Conservation (phyloP, 192 early-diverging fungal genomes). For the Irineochytrium annulatum region DNA sequence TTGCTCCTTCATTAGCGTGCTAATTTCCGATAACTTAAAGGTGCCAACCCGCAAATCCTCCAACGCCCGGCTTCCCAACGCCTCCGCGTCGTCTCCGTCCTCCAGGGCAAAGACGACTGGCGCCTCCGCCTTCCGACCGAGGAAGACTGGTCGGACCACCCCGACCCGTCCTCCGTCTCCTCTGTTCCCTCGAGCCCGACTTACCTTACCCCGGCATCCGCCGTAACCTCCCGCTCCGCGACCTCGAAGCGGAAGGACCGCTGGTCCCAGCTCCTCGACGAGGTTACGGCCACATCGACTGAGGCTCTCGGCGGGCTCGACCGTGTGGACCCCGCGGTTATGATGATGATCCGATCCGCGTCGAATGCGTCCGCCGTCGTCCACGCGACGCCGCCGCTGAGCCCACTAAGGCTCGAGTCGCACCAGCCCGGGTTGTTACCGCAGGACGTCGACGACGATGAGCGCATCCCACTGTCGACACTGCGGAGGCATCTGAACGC, state of each 20-base stretch:
- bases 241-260: not conserved
- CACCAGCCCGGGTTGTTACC: no score
- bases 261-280: constrained; percentile 7
- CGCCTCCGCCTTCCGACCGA: not conserved
- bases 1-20: no score
- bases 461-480: not conserved
- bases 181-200: not conserved
- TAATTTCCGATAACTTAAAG: not conserved
- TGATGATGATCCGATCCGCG: no score
- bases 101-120: constrained; percentile 1
- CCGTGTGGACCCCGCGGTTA: no score
- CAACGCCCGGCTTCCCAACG: not conserved
- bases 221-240: not conserved
- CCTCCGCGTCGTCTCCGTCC: not conserved
- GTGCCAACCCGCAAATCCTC: not conserved
- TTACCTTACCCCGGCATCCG: no score
- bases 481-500: not conserved
- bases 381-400: no score
- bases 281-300: constrained; percentile 6
- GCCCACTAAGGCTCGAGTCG: no score
- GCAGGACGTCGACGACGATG: constrained; percentile 4
- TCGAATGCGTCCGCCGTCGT: no score
- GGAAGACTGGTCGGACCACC: constrained; percentile 1
- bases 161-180: not conserved
- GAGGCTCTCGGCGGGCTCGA: not conserved